Percentiles rank a stretch among this genome's conserved stretches.
Evolutionary conservation across 2,329 filamentous ascomycete genomes (phyloP).

Genomic region (Torrubiellomyces zombiae): DNA sequence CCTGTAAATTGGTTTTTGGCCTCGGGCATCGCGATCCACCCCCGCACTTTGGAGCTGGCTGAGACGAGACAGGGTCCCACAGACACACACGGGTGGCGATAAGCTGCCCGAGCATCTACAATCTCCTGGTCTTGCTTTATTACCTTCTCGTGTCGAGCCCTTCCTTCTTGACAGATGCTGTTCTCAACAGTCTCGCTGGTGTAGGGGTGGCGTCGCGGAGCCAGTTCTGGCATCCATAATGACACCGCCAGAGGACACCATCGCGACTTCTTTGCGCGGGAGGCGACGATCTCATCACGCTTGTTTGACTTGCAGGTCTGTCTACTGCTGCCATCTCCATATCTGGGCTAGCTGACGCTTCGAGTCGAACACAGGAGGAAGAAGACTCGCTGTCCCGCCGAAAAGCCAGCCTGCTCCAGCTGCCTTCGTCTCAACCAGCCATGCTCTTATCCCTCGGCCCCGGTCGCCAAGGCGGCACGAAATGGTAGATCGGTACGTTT

Average conservation of each 20-base stretch:
- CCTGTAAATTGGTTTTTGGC: too few species aligned
- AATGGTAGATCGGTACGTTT: constrained; percentile 26
- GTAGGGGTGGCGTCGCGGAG: neutral
- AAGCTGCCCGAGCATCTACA: neutral
- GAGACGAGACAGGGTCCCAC: neutral
- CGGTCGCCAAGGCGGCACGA: constrained; percentile 18
- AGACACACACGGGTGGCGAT: constrained; percentile 2
- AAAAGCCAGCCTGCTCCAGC: constrained; percentile 33
- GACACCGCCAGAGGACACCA: constrained; percentile 16
- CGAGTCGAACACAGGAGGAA: constrained; percentile 19
- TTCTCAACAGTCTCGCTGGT: too few species aligned
- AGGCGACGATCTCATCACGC: constrained; percentile 23
- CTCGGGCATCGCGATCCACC: too few species aligned
- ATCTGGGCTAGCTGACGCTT: constrained; percentile 1
- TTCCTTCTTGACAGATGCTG: too few species aligned
- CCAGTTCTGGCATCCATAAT: constrained; percentile 7
- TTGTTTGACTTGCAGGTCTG: constrained; percentile 30
- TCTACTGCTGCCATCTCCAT: constrained; percentile 1
- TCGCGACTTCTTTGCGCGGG: constrained; percentile 12
- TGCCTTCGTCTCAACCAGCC: constrained; percentile 29
- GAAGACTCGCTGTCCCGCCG: constrained; percentile 33
- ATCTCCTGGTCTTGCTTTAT: neutral
- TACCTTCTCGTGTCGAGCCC: neutral
- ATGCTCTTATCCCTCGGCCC: constrained; percentile 25
- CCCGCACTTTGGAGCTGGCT: constrained; percentile 3